Evolutionary conservation across 164 flowering plant species (phyloP).

Genomic region (Macadamia integrifolia): DNA sequence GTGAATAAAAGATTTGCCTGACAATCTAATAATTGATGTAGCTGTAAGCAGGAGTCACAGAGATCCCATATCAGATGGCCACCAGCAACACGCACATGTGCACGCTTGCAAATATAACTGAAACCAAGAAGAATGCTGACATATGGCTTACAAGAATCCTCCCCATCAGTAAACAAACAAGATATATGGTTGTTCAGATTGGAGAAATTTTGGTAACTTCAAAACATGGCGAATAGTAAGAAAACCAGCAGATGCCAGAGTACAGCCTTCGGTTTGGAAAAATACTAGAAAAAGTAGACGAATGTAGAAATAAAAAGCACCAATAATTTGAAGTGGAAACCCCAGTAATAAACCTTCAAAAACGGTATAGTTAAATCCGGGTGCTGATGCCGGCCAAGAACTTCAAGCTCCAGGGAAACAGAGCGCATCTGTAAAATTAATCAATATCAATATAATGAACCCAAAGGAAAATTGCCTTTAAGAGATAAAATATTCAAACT

Average conservation of each 20-base stretch:
- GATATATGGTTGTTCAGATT: too few species aligned
- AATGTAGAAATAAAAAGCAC: not conserved
- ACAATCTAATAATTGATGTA: too few species aligned
- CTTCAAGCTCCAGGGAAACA: constrained; percentile 81
- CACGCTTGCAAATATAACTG: too few species aligned
- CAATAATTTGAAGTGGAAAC: not conserved
- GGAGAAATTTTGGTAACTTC: too few species aligned
- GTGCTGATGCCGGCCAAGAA: constrained; percentile 88
- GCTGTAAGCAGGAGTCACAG: too few species aligned
- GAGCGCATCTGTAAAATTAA: constrained; percentile 58
- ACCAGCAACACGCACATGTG: too few species aligned
- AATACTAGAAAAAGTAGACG: not conserved
- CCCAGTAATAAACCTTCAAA: constrained; percentile 50
- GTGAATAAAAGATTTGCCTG: too few species aligned
- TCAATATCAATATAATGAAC: not conserved
- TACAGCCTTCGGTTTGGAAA: not conserved
- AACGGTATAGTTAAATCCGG: constrained; percentile 77
- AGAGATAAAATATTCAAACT: not conserved
- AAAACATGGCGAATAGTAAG: not conserved
- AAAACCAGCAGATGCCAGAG: not conserved
- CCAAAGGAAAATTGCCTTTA: not conserved
- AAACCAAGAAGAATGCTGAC: too few species aligned
- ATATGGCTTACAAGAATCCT: too few species aligned
- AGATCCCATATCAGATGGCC: too few species aligned
- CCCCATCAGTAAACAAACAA: too few species aligned